Percentiles rank a stretch among this genome's conserved stretches.
Evolutionary conservation across 2,329 filamentous ascomycete genomes (phyloP).

Genomic region (Trichoderma koningii): DNA sequence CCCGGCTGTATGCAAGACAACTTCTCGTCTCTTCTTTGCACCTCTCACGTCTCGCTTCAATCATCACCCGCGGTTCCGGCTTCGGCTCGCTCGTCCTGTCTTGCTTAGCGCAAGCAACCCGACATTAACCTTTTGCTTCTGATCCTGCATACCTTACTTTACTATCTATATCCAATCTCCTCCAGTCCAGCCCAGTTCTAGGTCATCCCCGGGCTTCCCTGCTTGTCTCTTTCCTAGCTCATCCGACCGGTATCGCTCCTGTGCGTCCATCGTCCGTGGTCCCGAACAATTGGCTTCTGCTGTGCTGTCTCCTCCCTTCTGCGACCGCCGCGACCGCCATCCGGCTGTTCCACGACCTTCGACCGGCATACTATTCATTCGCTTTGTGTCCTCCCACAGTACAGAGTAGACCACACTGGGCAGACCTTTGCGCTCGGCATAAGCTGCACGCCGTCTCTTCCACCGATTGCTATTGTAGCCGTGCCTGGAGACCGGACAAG

Average conservation of each 20-base stretch:
- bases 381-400: background rate
- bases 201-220: slow-evolving; percentile 5
- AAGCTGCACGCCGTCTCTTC: background rate
- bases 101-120: slow-evolving; percentile 5
- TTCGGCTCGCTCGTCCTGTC: slow-evolving; percentile 11
- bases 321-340: slow-evolving; percentile 12
- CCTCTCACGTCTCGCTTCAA: background rate
- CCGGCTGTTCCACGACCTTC: background rate
- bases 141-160: no score
- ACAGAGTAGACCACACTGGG: slow-evolving; percentile 14
- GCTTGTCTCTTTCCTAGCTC: background rate
- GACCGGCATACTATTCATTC: background rate
- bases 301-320: background rate
- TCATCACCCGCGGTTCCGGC: slow-evolving; percentile 3
- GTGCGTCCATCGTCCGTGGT: background rate
- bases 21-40: background rate
- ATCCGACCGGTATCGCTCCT: slow-evolving; percentile 10
- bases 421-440: background rate
- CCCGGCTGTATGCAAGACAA: no score
- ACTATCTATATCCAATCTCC: background rate
- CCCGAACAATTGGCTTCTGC: background rate
- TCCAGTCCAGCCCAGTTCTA: background rate
- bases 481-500: background rate
- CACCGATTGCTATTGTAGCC: slow-evolving; percentile 7
- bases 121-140: background rate